Base-by-base conservation (phyloP, 2,329 filamentous ascomycete species). In the Endoconidiophora polonica region DNA sequence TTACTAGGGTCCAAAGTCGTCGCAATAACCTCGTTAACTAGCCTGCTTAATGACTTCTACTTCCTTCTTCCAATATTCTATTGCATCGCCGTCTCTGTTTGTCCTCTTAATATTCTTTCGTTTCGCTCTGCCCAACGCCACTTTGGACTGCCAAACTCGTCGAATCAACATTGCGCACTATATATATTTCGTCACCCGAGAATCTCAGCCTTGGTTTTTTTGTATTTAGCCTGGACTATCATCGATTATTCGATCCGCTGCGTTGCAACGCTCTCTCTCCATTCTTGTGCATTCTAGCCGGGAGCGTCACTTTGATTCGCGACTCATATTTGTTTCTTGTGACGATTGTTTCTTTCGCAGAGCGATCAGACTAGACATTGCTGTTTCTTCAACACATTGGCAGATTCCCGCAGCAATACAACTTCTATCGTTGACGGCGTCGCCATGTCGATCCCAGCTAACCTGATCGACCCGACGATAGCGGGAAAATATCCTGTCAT, bases 401-500 rank as follows among this genome's bases (percentile, higher is more conserved):
- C 29, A 48, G 12, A 20, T 18, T 22, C 10, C 38, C 38, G 18
- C 18, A 29, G 20, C 24, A 29, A 40, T 26, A 24, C 33, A 23
- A 26, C 20, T 24, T 23, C 43, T 9, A 44, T 29, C n/a, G 16
- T 44, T 16, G 36, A 23, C 29, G 29, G 41, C 41, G 9, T 33
- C 46, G 14, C 20, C 24, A 51, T 51, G 52, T 36, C 52, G 26
- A 33, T 47, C 38, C 47, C 47, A 22, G 16, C 36, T 22, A 42
- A 40, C 20, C 16, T 71, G 49, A 69, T 80, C 52, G 76, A 81
- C 62, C 73, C 76, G 54, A 77, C 76, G 49, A 72, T 75, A 62
- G 66, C 68, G 52, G 75, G 69, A 52, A 75, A 76, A 58, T 81
- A 80, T 58, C 77, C 76, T 46, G 71, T 81, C 50, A 69, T 81